Conservation (phyloP, 768 basidiomycete genomes). For the Sistotremastrum suecicum region DNA sequence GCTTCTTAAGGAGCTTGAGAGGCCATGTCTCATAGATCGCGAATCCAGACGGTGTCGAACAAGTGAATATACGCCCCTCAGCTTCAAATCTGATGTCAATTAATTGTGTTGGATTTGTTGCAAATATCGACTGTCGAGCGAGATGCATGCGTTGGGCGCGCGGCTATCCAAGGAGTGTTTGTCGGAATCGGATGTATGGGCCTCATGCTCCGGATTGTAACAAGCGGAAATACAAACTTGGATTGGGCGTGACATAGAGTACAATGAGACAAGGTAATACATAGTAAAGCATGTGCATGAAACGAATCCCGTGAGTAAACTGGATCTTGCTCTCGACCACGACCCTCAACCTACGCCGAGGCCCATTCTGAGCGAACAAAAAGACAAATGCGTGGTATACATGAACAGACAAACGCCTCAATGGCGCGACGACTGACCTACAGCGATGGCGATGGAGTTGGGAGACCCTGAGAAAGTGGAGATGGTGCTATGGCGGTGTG, state of each 20-base stretch:
- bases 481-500: no score
- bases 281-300: no score
- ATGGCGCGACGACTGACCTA: not conserved
- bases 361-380: no score
- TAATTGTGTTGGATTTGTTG: constrained; percentile 61
- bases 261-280: no score
- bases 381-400: not conserved
- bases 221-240: no score
- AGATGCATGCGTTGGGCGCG: constrained; percentile 47
- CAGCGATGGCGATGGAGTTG: not conserved
- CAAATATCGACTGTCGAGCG: constrained; percentile 69
- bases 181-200: no score
- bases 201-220: no score
- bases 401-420: not conserved
- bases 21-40: constrained; percentile 71
- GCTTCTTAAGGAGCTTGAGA: constrained; percentile 64
- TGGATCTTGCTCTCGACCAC: no score
- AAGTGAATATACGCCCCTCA: constrained; percentile 71
- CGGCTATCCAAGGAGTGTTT: no score
- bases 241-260: no score
- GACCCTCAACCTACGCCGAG: no score
- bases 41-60: constrained; percentile 67
- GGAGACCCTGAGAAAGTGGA: not conserved
- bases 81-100: constrained; percentile 68
- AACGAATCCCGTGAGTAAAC: no score